Base-by-base conservation (phyloP, 768 basidiomycete genomes). In the Podaxis sp. region DNA sequence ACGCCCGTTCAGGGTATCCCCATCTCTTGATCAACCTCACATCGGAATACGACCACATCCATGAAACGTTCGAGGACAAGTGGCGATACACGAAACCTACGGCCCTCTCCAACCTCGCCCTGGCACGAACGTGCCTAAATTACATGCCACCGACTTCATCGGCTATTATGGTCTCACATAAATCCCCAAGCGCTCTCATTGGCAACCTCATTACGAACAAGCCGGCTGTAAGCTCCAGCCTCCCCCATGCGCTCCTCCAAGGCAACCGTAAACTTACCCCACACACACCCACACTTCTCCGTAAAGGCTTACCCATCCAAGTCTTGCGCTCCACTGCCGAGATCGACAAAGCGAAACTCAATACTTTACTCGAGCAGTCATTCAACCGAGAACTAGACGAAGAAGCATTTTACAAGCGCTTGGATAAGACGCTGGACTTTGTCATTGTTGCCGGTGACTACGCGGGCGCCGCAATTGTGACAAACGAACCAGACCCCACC, bases 131-230 rank as follows among this genome's bases (percentile, higher is more conserved):
- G 40, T 99, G 97, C 73, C 82, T 99, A 44, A 78, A 82, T 2
- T 92, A 93, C 74, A 97, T 99, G 92, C 97, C 97, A 1, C 85
- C 90, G 6, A 85, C 92, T 2, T 94, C 96, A 1, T 97, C 95
- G 15, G 97, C 95, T 12, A 82, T 99, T 67, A 92, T 99, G 87
- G 97, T 99, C 54, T 96, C 95, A 13, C 97, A 99, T 77, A 93
- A 95, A 55, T 96, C 95, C 1, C 92, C 95, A 0, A 93, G 93
- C 64, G 93, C 93, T 2, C 85, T 99, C 65, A 99, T 99, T 69
- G 96, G 87, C 52, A 99, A 99, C 75, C 84, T 99, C 28, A 96
- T 99, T 71, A 99, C 96, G 36, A 99, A 99, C 74, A 96, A 95
- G 71, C 97, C 97, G 2, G 95, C 94, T 7, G 87, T 96, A 64